Base-by-base conservation (phyloP, 345 rosid species). In the Moricandia arvensis region DNA sequence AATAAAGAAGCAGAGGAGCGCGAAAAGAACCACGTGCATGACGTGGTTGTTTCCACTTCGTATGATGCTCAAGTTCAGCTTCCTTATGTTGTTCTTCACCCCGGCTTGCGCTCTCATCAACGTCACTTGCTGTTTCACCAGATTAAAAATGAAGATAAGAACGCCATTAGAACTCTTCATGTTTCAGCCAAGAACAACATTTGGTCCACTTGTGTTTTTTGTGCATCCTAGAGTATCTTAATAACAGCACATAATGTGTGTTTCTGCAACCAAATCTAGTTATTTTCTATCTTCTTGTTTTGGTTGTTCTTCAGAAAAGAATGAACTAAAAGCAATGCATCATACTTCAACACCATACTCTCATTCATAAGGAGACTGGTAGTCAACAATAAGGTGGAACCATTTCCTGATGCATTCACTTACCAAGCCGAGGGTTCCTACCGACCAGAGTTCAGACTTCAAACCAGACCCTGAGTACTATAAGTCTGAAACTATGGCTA, bases 61-160 rank as follows among this genome's bases (percentile, higher is more conserved):
- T 67, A 91, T 84, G 45, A 94, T 87, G 86, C 92, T 91, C 86
- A 57, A 45, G 83, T 91, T 94, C 84, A 94, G 76, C 77, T 86
- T 94, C 86, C 98, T 82, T 60, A 90, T 81, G 81, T 91, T 94
- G 86, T 94, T 90, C 93, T 90, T 91, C 81, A 91, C 97, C 6
- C 96, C 95, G 0, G 93, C 96, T 85, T 94, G 96, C 49, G 96
- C 97, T 89, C 85, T 87, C 24, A 85, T 86, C 83, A 94, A 35
- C 0, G 91, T 87, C 88, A 90, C 80, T 87, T 91, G 98, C 97
- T 91, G 92, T n/a, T n/a, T 75, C 62, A 83, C 6, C 16, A 33
- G 58, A 30, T 21, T 65, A 54, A 72, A 4, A 55, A 63, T 6
- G 47, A 33, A 43, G 15, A 43, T 5, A 45, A 43, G 1, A 13